Percentiles rank a stretch among this genome's conserved stretches.
phyloP scores from a whole-genome alignment of 495 filamentous ascomycete genomes.

The Chaetomium fimeti region DNA sequence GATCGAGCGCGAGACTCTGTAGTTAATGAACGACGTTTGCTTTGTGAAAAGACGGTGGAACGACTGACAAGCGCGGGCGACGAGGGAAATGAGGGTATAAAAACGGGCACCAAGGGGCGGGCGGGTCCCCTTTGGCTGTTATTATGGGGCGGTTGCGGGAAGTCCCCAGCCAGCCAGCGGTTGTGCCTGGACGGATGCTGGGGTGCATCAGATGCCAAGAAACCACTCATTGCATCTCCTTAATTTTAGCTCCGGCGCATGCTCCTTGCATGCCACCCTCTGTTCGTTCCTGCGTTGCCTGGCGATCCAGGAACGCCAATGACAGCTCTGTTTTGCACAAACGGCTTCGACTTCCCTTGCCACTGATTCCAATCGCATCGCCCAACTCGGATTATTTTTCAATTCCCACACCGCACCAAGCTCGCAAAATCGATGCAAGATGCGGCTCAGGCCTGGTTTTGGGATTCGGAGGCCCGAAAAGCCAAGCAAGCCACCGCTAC shows the following conservation, averaged over 20 bases:
- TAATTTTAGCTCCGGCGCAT: conserved; percentile 35
- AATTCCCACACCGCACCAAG: background rate
- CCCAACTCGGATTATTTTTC: background rate
- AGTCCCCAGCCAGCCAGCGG: conserved; percentile 23
- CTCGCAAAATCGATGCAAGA: background rate
- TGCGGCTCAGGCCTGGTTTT: background rate
- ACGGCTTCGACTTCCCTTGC: background rate
- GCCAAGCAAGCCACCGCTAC: background rate
- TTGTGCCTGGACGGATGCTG: conserved; percentile 9
- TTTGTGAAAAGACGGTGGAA: conserved; percentile 25
- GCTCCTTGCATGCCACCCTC: conserved; percentile 19
- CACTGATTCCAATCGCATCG: background rate
- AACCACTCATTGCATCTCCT: conserved; percentile 31
- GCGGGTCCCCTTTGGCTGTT: conserved; percentile 13
- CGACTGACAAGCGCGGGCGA: conserved; percentile 8
- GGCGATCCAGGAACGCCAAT: conserved; percentile 18
- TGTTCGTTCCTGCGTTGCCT: conserved; percentile 30
- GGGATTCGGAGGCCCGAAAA: background rate
- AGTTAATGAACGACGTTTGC: conserved; percentile 34
- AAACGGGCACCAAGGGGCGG: conserved; percentile 20
- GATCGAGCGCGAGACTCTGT: conserved; percentile 36
- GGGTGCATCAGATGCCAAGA: conserved; percentile 20
- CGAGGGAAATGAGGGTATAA: conserved; percentile 27
- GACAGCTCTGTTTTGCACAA: background rate
- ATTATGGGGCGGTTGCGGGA: conserved; percentile 14